Evolutionary conservation across 306 rosid genomes (phyloP).

Genomic region (Fragaria nilgerrensis): DNA sequence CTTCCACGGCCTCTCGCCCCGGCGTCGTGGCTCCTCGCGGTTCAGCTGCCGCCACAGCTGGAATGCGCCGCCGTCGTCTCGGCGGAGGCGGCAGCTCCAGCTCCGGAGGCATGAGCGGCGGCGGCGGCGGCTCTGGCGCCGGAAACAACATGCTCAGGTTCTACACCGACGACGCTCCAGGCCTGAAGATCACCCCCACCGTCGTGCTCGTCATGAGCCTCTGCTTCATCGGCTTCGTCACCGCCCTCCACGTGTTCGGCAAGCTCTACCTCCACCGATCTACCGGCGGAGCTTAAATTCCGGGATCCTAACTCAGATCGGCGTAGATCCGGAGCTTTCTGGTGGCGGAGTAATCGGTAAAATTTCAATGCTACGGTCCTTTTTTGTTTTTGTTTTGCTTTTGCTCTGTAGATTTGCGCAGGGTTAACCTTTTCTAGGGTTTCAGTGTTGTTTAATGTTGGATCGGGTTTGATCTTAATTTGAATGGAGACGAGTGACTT

Average conservation of each 20-base stretch:
- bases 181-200: conserved; percentile 81
- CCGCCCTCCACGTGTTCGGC: conserved; percentile 88
- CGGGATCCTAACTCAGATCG: background rate
- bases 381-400: background rate
- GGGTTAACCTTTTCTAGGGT: conserved; percentile 3
- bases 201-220: conserved; percentile 85
- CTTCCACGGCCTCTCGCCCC: conserved; percentile 52
- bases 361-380: conserved; percentile 13
- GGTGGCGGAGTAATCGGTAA: conserved; percentile 18
- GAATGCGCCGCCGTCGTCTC: conserved; percentile 86
- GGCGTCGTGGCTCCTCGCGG: conserved; percentile 82
- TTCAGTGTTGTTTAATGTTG: conserved; percentile 6
- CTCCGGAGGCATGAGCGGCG: conserved; percentile 29
- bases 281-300: conserved; percentile 41
- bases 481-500: conserved; percentile 18
- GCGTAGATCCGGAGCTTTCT: conserved; percentile 11
- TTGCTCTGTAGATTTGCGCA: conserved; percentile 33
- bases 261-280: conserved; percentile 61
- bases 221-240: conserved; percentile 92
- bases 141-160: conserved; percentile 81
- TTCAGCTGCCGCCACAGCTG: conserved; percentile 86
- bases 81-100: conserved; percentile 21
- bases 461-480: conserved; percentile 18
- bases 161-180: conserved; percentile 94
- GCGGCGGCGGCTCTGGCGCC: conserved; percentile 40